Evolutionary conservation across 768 basidiomycete species (phyloP), one percentile per base, ranked within the genome.

Genomic region (Suillus fuscotomentosus): DNA sequence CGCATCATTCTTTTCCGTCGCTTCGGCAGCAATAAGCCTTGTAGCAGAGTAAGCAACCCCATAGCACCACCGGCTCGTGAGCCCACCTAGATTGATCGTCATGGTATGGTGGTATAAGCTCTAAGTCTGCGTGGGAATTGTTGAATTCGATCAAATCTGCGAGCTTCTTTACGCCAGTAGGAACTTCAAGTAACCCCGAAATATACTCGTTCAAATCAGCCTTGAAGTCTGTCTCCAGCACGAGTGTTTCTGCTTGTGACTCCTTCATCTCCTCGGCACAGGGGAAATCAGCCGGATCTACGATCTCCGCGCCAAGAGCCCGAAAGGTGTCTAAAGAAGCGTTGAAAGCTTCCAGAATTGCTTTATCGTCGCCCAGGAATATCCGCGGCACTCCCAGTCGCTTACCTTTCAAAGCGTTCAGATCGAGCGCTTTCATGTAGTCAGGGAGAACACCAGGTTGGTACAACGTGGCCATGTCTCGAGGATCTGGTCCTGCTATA

Each of bases 261-360:
- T 65, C 65, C 22, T 78, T 67, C 47, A 87, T 79, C 61, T 86
- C 86, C 1, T 81, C 77, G 0, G 83, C 81, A 39, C 81, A 82
- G 0, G 86, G 83, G 20, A 90, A 74, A 64, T 88, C 85, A 1
- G 86, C 84, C 1, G 87, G 86, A 69, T 90, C 88, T 8, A 89
- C 78, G 4, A 90, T 77, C 1, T 71, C 75, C 17, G 82, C 82
- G 11, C 82, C 84, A 8, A 82, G 72, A 2, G 64, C 60, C 36
- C 75, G 72, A 43, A 84, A 73, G 7, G 73, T 70, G 45, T 75
- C 76, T 27, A 84, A 65, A 3, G 81, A 76, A 17, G 70, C 73
- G 14, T 81, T 71, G 69, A 84, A 84, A 8, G 75, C 70, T 6
- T 78, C 64, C 6, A 76, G 61, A 42, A 78, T 71, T 22, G 71